Evolutionary conservation across 2,329 filamentous ascomycete genomes (phyloP).

Genomic region (Penicillium occitanis): DNA sequence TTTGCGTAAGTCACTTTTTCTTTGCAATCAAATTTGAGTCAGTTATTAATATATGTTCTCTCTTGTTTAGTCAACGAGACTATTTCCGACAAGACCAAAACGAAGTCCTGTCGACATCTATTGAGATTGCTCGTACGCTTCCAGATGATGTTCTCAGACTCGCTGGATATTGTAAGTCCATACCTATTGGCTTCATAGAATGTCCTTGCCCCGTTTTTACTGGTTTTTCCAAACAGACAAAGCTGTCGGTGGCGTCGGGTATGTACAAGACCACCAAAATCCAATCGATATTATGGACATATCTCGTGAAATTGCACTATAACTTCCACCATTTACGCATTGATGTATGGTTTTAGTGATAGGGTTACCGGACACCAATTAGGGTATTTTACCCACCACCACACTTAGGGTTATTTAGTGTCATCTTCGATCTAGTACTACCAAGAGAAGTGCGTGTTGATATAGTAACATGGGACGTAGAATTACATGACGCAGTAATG

Average conservation of each 20-base stretch:
- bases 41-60: background rate
- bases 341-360: background rate
- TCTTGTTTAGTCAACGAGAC: background rate
- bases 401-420: too few species aligned
- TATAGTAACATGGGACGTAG: too few species aligned
- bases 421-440: too few species aligned
- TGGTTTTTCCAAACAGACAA: background rate
- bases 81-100: background rate
- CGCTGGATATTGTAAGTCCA: background rate
- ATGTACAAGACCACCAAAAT: background rate
- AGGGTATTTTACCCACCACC: too few species aligned
- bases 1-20: background rate
- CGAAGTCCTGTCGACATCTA: background rate
- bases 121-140: background rate
- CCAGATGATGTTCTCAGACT: background rate
- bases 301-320: background rate
- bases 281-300: background rate
- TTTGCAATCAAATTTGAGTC: background rate
- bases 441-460: too few species aligned
- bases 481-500: too few species aligned
- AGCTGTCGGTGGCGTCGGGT: background rate
- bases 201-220: background rate
- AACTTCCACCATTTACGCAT: background rate
- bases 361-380: background rate
- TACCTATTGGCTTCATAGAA: background rate